phyloP scores from a whole-genome alignment of 345 rosid species.

The Alliaria petiolata region DNA sequence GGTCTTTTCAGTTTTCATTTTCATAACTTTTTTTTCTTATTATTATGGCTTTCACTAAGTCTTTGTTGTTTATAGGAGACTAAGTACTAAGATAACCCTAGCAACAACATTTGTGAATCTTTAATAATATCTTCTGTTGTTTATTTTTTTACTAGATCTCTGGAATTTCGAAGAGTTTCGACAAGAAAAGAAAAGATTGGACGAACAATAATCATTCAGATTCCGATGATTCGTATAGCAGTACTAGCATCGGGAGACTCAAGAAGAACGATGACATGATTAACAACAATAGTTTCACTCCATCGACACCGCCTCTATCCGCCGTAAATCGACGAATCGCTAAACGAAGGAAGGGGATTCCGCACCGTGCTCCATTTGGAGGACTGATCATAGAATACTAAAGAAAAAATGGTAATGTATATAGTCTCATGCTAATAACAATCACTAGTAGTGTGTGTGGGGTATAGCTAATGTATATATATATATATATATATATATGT shows the following conservation, averaged over 20 bases:
- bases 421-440: constrained; percentile 21
- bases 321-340: constrained; percentile 44
- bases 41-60: neutral
- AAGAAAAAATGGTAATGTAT: constrained; percentile 23
- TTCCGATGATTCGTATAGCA: constrained; percentile 75
- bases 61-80: neutral
- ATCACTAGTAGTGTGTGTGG: constrained; percentile 6
- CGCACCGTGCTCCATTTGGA: constrained; percentile 91
- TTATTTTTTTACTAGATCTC: constrained; percentile 39
- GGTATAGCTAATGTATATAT: too few species aligned
- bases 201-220: constrained; percentile 46
- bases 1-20: constrained; percentile 16
- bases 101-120: neutral
- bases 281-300: constrained; percentile 59
- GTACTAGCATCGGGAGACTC: constrained; percentile 50
- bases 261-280: constrained; percentile 31
- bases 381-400: constrained; percentile 79
- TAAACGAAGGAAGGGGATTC: constrained; percentile 91
- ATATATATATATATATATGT: neutral
- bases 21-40: neutral
- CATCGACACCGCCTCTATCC: constrained; percentile 82
- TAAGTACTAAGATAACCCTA: neutral
- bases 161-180: constrained; percentile 56
- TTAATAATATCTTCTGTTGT: neutral
- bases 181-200: constrained; percentile 46